Evolutionary conservation across 768 basidiomycete genomes (phyloP), one percentile per base, ranked within the genome.

Genomic region (Pisolithus orientalis): DNA sequence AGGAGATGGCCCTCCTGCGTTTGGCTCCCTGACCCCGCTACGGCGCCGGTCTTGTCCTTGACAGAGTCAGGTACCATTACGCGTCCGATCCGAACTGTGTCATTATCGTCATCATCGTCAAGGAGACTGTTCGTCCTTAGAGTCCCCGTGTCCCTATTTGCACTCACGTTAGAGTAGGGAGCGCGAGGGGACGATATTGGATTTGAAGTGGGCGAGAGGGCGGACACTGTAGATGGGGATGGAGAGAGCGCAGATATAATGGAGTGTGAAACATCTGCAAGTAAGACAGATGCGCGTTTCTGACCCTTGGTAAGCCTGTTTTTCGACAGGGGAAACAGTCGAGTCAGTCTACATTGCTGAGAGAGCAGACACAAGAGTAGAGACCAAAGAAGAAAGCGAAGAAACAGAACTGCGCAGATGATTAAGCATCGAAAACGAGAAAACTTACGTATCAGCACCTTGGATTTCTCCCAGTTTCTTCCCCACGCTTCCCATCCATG

Each of bases 271-370:
- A 87, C 78, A 62, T 87, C 86, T 0, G 83, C 78, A 49, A 88
- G 62, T 29, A 88, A 73, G 1, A 78, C 57, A 0, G 85, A 85
- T 0, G 85, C 85, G 21, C 85, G 82, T 66, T 85, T 86, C 53
- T 83, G 83, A 59, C 71, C 75, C 58, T 82, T 85, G 16, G 80
- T 71, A 60, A 87, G 78, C n/a, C 86, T 88, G 54, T 17, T 40
- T 24, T 21, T 11, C 9, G 17, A 7, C 16, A 50, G n/a, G 17
- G 38, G 34, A 7, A 34, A 47, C 25, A 6, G 9, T 42, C 32
- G 42, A 17, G 38, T 34, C 5, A 47, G 10, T 42, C 6, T 25
- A 32, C 25, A 43, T 31, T 13, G 5, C 5, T 34, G 5, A 11
- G 34, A 34, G 11, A 3, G 34, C 34, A 34, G 10, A 34, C 11